Evolutionary conservation across 352 stramenopile genomes (phyloP).

Genomic region (Globisporangium solare): DNA sequence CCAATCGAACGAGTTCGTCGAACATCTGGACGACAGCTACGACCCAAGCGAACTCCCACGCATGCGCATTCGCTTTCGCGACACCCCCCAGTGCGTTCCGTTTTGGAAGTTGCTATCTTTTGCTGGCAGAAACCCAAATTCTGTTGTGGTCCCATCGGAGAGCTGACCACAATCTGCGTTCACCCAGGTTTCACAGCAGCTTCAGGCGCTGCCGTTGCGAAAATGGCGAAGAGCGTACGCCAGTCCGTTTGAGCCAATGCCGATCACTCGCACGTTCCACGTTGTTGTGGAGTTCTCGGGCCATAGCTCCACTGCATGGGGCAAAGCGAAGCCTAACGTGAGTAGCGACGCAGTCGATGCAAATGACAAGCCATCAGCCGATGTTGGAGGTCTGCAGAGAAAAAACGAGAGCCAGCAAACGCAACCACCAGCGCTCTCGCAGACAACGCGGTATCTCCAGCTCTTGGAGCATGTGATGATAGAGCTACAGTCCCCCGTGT

Average conservation of each 20-base stretch:
- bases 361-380: background rate
- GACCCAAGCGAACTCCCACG: constrained; percentile 13
- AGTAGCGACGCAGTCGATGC: background rate
- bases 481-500: constrained; percentile 55
- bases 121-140: background rate
- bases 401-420: constrained; percentile 15
- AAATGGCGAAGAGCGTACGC: constrained; percentile 27
- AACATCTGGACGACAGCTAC: constrained; percentile 1
- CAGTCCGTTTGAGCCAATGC: constrained; percentile 33
- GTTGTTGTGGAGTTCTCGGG: constrained; percentile 12
- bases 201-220: constrained; percentile 11
- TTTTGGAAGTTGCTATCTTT: constrained; percentile 3
- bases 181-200: constrained; percentile 13
- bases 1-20: background rate
- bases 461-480: constrained; percentile 37
- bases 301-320: background rate
- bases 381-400: constrained; percentile 13
- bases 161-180: constrained; percentile 10
- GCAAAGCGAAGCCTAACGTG: background rate
- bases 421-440: constrained; percentile 13
- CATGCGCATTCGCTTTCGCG: constrained; percentile 3
- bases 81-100: background rate
- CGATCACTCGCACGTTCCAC: constrained; percentile 33
- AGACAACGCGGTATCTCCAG: constrained; percentile 39
- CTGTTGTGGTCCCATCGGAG: background rate